Evolutionary conservation across 208 protist species (phyloP).

Genomic region (Acanthamoeba castellanii): DNA sequence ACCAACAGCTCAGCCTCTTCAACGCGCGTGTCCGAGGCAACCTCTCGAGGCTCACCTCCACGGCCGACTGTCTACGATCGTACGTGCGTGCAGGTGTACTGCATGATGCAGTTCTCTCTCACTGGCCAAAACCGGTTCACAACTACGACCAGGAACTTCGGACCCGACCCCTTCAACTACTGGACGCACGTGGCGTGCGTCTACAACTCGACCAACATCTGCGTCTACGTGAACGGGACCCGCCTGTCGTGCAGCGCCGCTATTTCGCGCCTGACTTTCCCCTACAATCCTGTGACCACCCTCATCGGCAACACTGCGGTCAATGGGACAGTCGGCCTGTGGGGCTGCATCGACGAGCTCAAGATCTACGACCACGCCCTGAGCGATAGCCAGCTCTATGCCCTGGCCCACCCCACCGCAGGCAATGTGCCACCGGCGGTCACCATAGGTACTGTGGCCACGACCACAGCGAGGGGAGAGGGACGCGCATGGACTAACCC

Average conservation of each 20-base stretch:
- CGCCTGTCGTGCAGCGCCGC: background rate
- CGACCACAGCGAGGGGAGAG: background rate
- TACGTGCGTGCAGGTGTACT: background rate
- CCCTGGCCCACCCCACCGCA: background rate
- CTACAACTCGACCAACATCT: slow-evolving; percentile 34
- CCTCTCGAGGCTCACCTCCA: background rate
- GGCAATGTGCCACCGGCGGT: background rate
- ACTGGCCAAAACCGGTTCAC: background rate
- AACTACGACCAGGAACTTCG: background rate
- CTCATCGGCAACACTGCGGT: slow-evolving; percentile 28
- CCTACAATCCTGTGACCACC: slow-evolving; percentile 52
- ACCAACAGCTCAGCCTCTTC: background rate
- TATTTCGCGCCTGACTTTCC: background rate
- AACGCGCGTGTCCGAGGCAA: background rate
- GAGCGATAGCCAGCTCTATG: background rate
- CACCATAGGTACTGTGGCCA: background rate
- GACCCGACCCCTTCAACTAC: slow-evolving; percentile 17
- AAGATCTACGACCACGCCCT: slow-evolving; percentile 59
- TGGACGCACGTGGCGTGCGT: slow-evolving; percentile 57
- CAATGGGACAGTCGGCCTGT: background rate
- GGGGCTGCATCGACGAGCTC: slow-evolving; percentile 48
- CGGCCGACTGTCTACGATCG: background rate
- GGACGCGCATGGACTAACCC: background rate
- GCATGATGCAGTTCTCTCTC: slow-evolving; percentile 60
- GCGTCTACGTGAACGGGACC: slow-evolving; percentile 42